Evolutionary conservation across 75 land plant species (phyloP).

Genomic region (Pinus taeda): DNA sequence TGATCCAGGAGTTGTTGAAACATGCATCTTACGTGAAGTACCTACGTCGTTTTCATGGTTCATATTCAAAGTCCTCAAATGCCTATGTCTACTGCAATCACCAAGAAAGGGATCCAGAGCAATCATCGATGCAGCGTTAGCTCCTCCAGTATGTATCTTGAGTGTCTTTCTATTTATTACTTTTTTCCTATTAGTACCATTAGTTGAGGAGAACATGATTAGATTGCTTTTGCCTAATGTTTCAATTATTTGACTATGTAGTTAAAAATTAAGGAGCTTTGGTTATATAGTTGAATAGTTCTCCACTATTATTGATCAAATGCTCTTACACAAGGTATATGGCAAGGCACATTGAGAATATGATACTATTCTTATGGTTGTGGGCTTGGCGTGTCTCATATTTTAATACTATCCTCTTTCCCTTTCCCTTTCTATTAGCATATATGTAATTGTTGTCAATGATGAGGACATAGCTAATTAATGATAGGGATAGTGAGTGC

Average conservation of each 20-base stretch:
- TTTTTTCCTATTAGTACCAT: background rate
- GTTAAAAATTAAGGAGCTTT: background rate
- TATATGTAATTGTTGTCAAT: too few relatives aligned
- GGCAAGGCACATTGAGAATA: background rate
- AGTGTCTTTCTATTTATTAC: background rate
- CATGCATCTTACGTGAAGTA: constrained; percentile 71
- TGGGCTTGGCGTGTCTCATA: background rate
- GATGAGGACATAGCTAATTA: too few relatives aligned
- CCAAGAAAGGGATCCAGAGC: constrained; percentile 52
- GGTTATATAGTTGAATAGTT: background rate
- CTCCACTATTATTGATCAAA: background rate
- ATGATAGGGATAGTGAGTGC: too few relatives aligned
- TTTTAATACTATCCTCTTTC: background rate
- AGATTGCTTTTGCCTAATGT: background rate
- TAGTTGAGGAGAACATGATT: background rate
- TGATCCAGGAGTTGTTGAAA: constrained; percentile 84
- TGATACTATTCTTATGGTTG: background rate
- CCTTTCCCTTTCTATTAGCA: background rate
- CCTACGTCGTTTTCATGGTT: constrained; percentile 46
- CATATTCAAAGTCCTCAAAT: constrained; percentile 34
- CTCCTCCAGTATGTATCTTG: constrained; percentile 63
- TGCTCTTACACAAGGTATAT: background rate
- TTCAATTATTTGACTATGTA: background rate
- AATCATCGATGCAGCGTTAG: constrained; percentile 80
- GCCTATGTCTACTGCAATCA: constrained; percentile 54